These are phyloP conservation scores for Aspergillus alliaceus DNA, from an alignment of 2,329 filamentous ascomycete genomes.

Conservation along the genomic window DNA sequence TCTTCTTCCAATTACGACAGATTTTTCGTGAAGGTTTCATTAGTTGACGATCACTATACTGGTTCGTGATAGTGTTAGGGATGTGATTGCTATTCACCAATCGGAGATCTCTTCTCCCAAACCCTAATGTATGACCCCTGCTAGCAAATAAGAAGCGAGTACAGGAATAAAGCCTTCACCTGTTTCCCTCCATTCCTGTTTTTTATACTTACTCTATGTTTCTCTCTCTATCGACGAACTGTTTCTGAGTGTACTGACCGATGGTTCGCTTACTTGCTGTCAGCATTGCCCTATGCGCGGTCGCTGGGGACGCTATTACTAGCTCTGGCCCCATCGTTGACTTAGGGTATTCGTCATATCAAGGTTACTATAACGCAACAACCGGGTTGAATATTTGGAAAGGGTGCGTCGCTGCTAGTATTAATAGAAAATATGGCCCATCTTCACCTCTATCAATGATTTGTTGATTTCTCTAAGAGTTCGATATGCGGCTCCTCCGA, in stretches of 20 bases:
- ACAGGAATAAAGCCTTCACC: not conserved
- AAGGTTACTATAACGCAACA: not conserved
- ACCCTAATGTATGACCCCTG: not conserved
- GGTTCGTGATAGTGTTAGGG: too few relatives aligned
- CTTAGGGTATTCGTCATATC: not conserved
- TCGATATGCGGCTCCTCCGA: slow-evolving; percentile 5
- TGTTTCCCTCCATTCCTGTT: not conserved
- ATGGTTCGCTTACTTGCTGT: not conserved
- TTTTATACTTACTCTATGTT: not conserved
- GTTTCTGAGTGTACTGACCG: not conserved
- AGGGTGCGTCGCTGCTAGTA: not conserved
- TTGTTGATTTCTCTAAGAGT: not conserved
- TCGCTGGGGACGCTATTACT: not conserved
- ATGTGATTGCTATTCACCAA: not conserved
- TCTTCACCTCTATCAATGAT: not conserved
- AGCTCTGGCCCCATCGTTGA: not conserved
- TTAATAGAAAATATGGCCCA: not conserved
- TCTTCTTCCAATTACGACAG: too few relatives aligned
- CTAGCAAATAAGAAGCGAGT: not conserved
- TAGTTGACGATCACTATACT: too few relatives aligned
- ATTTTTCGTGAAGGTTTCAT: too few relatives aligned
- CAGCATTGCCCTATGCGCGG: not conserved
- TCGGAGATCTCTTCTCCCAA: not conserved
- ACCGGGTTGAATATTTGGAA: not conserved
- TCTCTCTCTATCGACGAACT: not conserved